These are phyloP conservation scores for Pythium pectinolyticum DNA, from an alignment of 352 stramenopile species.

Conservation along the genomic window DNA sequence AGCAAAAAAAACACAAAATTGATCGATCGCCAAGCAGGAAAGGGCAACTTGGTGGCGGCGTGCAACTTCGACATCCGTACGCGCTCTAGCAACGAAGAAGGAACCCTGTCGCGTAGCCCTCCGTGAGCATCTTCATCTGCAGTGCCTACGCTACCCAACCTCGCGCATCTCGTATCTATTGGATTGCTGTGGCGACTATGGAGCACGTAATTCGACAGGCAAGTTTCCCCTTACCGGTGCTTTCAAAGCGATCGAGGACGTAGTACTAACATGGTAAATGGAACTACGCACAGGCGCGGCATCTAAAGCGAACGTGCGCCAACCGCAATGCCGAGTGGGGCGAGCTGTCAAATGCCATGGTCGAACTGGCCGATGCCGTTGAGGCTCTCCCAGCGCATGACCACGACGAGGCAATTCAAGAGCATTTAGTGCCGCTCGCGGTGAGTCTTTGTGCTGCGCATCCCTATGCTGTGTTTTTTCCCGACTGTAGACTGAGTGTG, in stretches of 20 bases:
- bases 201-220: constrained; percentile 21
- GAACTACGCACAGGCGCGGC: constrained; percentile 5
- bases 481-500: neutral
- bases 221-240: neutral
- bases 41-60: constrained; percentile 1
- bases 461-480: neutral
- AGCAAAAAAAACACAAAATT: too few species aligned
- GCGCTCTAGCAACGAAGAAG: neutral
- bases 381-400: constrained; percentile 35
- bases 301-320: constrained; percentile 12
- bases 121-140: neutral
- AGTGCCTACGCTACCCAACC: constrained; percentile 15
- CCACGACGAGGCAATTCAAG: constrained; percentile 30
- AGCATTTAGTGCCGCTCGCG: constrained; percentile 46
- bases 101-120: neutral
- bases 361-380: constrained; percentile 47
- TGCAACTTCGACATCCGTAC: neutral
- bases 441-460: constrained; percentile 27
- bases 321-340: constrained; percentile 42
- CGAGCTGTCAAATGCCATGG: constrained; percentile 36
- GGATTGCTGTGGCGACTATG: constrained; percentile 9
- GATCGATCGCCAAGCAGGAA: constrained; percentile 6
- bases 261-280: neutral
- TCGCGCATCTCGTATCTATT: neutral
- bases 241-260: neutral